These are phyloP conservation scores for Monilinia aucupariae DNA, from an alignment of 2,329 filamentous ascomycete genomes.

Conservation along the genomic window DNA sequence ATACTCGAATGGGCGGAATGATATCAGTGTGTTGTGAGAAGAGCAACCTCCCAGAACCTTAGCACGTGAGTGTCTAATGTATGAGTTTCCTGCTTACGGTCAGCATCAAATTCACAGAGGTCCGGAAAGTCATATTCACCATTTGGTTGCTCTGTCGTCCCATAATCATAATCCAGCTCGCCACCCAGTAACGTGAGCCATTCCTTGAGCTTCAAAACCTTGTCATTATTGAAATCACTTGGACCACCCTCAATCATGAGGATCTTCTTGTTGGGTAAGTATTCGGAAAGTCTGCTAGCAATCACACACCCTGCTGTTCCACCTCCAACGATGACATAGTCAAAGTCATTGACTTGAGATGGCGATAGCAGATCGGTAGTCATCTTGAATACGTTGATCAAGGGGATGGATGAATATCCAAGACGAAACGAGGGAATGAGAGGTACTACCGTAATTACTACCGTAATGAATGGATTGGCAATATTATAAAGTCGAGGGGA, in stretches of 20 bases:
- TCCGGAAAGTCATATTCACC: conserved; percentile 58
- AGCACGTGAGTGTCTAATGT: conserved; percentile 86
- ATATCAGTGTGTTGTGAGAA: conserved; percentile 90
- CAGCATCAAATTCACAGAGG: conserved; percentile 16
- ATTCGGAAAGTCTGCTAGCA: conserved; percentile 53
- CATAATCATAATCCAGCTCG: conserved; percentile 87
- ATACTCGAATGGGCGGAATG: conserved; percentile 85
- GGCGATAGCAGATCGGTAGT: conserved; percentile 32
- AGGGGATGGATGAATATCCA: not conserved
- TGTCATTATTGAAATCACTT: conserved; percentile 82
- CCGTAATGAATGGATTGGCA: conserved; percentile 5
- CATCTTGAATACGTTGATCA: conserved; percentile 24
- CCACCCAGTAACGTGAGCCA: conserved; percentile 82
- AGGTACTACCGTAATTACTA: too few relatives aligned
- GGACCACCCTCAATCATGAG: conserved; percentile 85
- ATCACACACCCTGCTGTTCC: conserved; percentile 46
- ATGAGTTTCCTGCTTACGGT: conserved; percentile 64
- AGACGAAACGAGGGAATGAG: not conserved
- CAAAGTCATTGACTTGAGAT: conserved; percentile 37
- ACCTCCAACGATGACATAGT: conserved; percentile 47
- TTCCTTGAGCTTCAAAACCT: conserved; percentile 79
- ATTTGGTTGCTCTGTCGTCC: conserved; percentile 79
- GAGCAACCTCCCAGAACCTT: conserved; percentile 92
- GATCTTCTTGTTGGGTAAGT: conserved; percentile 74
- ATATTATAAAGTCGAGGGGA: not conserved